Evolutionary conservation across 179 eudicot genomes (phyloP), one percentile per base, ranked within the genome.

Genomic region (Camellia oleifera): DNA sequence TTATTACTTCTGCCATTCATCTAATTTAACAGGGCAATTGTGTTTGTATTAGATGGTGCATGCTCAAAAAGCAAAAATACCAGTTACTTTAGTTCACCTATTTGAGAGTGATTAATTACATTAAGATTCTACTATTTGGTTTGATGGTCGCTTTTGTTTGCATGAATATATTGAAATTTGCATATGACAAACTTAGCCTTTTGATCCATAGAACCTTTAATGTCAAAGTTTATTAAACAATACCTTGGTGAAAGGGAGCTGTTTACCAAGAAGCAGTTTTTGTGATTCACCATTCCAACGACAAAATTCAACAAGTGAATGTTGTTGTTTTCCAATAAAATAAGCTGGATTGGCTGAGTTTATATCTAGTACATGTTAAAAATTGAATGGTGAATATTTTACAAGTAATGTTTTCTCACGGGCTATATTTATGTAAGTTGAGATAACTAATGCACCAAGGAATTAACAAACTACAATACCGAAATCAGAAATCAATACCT

Each of bases 241-340:
- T 69, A 14, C 7, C 48, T 69, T 40, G 72, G 8, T 13, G 9
- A 17, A 13, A 42, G 8, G 52, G 50, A 44, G n/a, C 20, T 44
- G 74, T 46, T 69, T 70, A n/a, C 42, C 9, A 42, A 69, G 50
- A 42, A 44, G 53, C 20, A 69, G 18, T 14, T 69, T 66, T 66
- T 66, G 70, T 52, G 70, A 5, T 66, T 69, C 52, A 69, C 72
- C 72, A 69, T 69, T 69, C 52, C 4, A 12, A 69, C 9, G 15
- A 69, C 9, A 44, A 69, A 40, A 42, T 32, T 44, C 52, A 69
- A 32, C 7, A 4, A 12, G 52, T 44, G n/a, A n/a, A 69, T 6
- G 5, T 69, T 13, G 20, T 40, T 13, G 52, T 69, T 42, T 44
- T 15, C 6, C 5, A 40, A 26, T 26, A 32, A 9, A 26, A 26